Percentiles rank a stretch among this genome's conserved stretches.
Conservation (phyloP, 140 eudicot species). For the Oenanthe javanica region DNA sequence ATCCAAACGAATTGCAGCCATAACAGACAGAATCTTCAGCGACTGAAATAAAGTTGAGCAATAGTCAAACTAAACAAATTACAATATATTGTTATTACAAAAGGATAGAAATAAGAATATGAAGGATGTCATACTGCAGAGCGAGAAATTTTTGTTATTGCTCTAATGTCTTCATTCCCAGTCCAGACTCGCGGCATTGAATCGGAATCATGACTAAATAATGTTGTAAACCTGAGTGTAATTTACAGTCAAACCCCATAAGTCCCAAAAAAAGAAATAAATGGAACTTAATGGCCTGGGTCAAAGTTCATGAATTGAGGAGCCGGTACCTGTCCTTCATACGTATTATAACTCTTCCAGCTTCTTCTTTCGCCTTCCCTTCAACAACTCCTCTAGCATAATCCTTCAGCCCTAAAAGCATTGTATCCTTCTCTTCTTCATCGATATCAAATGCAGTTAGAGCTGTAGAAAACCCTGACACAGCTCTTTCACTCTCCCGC, state of each 20-base stretch:
- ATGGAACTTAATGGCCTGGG: neutral
- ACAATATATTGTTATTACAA: constrained; percentile 3
- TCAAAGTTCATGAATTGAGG: neutral
- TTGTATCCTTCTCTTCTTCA: constrained; percentile 50
- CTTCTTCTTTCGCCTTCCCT: constrained; percentile 85
- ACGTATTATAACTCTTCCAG: constrained; percentile 76
- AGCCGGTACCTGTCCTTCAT: constrained; percentile 87
- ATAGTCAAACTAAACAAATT: constrained; percentile 6
- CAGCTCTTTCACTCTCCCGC: constrained; percentile 68
- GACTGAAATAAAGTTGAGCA: constrained; percentile 38
- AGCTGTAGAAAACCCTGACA: constrained; percentile 61
- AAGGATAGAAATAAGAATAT: neutral
- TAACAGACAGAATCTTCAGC: constrained; percentile 68
- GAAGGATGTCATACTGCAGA: constrained; percentile 61
- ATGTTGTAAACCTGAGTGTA: constrained; percentile 57
- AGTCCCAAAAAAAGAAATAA: neutral
- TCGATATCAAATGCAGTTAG: constrained; percentile 86
- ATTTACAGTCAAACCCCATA: constrained; percentile 5
- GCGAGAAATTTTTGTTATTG: constrained; percentile 88
- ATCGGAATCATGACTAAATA: constrained; percentile 84
- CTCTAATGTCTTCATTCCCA: constrained; percentile 97
- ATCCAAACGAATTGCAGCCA: constrained; percentile 88
- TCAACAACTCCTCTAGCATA: constrained; percentile 81
- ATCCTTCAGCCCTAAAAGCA: constrained; percentile 52
- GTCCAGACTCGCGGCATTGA: constrained; percentile 99